Evolutionary conservation across 2,329 filamentous ascomycete species (phyloP).

Genomic region (Alternaria metachromatica): DNA sequence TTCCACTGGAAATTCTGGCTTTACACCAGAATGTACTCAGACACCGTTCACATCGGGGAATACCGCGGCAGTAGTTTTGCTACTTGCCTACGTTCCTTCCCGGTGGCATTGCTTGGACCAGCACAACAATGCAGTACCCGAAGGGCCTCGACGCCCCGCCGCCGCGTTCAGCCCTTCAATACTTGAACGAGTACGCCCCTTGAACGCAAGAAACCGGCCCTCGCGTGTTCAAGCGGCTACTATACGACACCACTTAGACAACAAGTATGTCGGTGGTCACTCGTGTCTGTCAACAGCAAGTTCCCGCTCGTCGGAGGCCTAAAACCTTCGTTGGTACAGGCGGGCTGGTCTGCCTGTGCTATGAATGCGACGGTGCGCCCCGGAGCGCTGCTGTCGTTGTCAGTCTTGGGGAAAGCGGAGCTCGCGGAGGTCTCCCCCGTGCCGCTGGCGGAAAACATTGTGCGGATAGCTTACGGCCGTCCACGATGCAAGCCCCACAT

Average conservation of each 20-base stretch:
- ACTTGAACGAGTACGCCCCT: background rate
- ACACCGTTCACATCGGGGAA: background rate
- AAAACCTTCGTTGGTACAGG: background rate
- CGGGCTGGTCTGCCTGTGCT: background rate
- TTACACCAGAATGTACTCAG: background rate
- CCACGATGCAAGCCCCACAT: background rate
- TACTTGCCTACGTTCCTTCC: background rate
- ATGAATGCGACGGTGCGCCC: background rate
- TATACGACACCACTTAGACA: background rate
- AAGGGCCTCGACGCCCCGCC: background rate
- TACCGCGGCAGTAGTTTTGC: background rate
- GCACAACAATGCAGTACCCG: background rate
- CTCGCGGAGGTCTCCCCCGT: background rate
- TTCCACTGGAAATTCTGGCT: background rate
- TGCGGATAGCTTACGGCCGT: background rate
- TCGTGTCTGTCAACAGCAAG: background rate
- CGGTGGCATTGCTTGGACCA: background rate
- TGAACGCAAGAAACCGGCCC: background rate
- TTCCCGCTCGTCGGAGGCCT: background rate
- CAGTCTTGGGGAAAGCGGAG: background rate
- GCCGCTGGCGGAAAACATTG: background rate
- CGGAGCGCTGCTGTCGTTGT: background rate
- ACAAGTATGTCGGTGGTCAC: background rate
- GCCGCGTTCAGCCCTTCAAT: background rate
- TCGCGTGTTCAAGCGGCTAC: background rate